Base-by-base conservation (phyloP, 768 basidiomycete species). In the Neoboletus subvelutipes region DNA sequence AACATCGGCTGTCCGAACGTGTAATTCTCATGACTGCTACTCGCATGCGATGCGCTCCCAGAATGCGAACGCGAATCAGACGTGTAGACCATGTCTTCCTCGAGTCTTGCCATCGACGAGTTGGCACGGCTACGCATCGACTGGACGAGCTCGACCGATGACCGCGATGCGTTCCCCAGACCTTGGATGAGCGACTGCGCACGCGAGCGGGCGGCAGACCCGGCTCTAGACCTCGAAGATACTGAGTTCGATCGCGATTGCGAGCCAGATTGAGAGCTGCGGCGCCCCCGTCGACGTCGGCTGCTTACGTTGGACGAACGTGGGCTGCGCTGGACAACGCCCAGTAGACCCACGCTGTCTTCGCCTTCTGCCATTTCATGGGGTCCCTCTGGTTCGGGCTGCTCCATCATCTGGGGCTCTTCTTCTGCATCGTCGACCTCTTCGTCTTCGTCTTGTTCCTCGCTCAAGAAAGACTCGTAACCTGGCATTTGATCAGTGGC, bases 31-130 rank as follows among this genome's bases (percentile, higher is more conserved):
- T 78, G 76, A 46, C 79, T 82, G 61, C 78, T 80, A 11, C 64
- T 28, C 5, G 54, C 56, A 51, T 73, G 71, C 20, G 77, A 78
- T 45, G 75, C 79, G 58, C 82, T 84, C 26, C 82, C 83, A 31
- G 78, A 74, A 50, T 59, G 65, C 13, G 73, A 75, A 8, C 61
- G 69, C 3, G 70, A 69, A 62, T 73, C 73, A 12, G 77, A 73
- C 33, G 65, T 56, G 59, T 70, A 75, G 53, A 67, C 61, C 45
- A 67, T 66, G 46, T 83, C 83, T 54, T 86, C 85, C 58, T 85
- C 83, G n/a, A 88, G 74, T 55, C 86, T 73, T 7, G 81, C 83
- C 78, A 84, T 83, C n/a, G 83, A 83, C n/a, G 86, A 86, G 61
- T 85, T 83, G 34, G 86, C 77, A 20, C 85, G 79, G 26, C 79